Evolutionary conservation across 2,329 filamentous ascomycete genomes (phyloP).

Genomic region (Camillea tinctor): DNA sequence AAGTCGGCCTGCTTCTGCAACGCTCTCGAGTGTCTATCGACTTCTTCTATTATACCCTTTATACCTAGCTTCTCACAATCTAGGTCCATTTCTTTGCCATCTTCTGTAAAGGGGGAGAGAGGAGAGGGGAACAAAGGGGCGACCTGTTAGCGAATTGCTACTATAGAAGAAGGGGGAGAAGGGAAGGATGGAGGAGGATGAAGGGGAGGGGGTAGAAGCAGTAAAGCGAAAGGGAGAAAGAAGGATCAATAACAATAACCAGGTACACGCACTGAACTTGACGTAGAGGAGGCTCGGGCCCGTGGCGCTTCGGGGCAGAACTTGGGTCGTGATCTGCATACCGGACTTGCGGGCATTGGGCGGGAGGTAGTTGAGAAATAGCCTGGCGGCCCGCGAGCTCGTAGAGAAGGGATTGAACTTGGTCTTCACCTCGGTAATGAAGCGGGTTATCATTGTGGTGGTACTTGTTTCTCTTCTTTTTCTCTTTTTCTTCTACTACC

Average conservation of each 20-base stretch:
- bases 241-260: no score
- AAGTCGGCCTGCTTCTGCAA: constrained; percentile 83
- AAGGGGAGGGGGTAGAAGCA: background rate
- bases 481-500: no score
- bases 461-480: no score
- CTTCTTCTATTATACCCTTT: constrained; percentile 81
- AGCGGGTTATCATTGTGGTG: constrained; percentile 74
- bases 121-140: background rate
- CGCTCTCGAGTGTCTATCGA: constrained; percentile 82
- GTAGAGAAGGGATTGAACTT: constrained; percentile 90
- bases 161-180: no score
- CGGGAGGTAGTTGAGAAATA: constrained; percentile 84
- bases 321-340: constrained; percentile 75
- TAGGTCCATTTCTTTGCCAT: constrained; percentile 85
- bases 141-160: no score
- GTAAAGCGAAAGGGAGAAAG: no score
- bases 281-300: constrained; percentile 69
- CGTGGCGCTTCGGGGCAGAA: constrained; percentile 69
- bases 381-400: constrained; percentile 75
- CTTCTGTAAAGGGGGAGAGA: constrained; percentile 57
- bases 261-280: constrained; percentile 77
- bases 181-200: background rate
- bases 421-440: constrained; percentile 81
- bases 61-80: constrained; percentile 80
- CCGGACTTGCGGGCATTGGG: constrained; percentile 69